Evolutionary conservation across 176 grass and related monocot species (phyloP), one percentile per base, ranked within the genome.

Genomic region (Thalia dealbata): DNA sequence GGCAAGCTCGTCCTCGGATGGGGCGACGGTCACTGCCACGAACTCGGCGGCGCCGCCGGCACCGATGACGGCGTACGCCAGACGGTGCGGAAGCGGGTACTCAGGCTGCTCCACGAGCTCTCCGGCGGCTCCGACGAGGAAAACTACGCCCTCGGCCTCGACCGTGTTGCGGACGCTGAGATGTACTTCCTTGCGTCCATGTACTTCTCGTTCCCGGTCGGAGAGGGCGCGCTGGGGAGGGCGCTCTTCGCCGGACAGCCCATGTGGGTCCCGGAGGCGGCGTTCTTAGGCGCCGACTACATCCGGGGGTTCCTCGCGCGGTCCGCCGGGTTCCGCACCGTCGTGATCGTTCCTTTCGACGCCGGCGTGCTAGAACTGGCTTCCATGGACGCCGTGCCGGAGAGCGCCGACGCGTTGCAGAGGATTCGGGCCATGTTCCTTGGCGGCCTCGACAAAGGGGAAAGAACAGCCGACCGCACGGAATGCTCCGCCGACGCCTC

Each of bases 151-250:
- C 72, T 88, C 58, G 76, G 78, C 5, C 86, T 92, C 19, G 86
- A 92, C 84, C 71, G 69, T 0, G 87, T 96, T 63, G 85, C 81
- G 35, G 87, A 80, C 25, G 81, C 70, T 25, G 89, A 97, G 84
- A 86, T 92, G 85, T 97, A 90, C 89, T 97, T 92, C 77, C 80
- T 97, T 2, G 76, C 85, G 3, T 97, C 93, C 61, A 97, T 92
- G 93, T 97, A 97, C 83, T 97, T 97, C 70, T 83, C 82, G 1
- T 96, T 96, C 64, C 73, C 75, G 15, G 64, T n/a, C 32, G 89
- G 81, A 67, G 28, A 50, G 2, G 87, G 89, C 42, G 93, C 87
- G 21, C 87, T 89, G 23, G 93, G 93, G 6, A 64, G 62, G 52
- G 78, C 82, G 10, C 63, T 92, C 0, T 69, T 67, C 18, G 67